A percentile compares a stretch with the other conserved stretches of the same genome.
Evolutionary conservation across 1,284 basidiomycete species (phyloP).

Genomic region (Polyporus tsugae): DNA sequence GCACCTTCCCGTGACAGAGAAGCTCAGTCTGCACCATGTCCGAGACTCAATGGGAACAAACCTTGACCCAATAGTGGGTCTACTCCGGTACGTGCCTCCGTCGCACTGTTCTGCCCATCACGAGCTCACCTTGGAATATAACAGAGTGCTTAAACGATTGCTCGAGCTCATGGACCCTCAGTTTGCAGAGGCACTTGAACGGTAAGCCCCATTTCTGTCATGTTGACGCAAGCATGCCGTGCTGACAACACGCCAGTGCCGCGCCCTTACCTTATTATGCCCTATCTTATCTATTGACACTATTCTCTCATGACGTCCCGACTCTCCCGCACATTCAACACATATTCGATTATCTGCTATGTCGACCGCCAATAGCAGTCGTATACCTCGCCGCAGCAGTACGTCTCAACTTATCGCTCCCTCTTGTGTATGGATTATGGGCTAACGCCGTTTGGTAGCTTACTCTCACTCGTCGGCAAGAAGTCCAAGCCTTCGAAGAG

Average conservation of each 20-base stretch:
- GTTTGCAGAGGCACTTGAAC: slow-evolving; percentile 74
- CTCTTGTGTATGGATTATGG: neutral
- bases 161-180: slow-evolving; percentile 74
- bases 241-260: slow-evolving; percentile 42
- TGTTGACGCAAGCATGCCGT: slow-evolving; percentile 15
- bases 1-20: slow-evolving; percentile 67
- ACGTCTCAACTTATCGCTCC: slow-evolving; percentile 40
- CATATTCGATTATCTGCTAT: slow-evolving; percentile 88
- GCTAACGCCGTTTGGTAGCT: slow-evolving; percentile 50
- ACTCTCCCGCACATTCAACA: slow-evolving; percentile 86
- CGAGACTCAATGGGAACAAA: slow-evolving; percentile 90
- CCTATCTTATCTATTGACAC: slow-evolving; percentile 88
- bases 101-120: neutral
- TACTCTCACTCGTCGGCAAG: slow-evolving; percentile 65
- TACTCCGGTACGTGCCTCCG: slow-evolving; percentile 67
- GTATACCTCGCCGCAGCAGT: slow-evolving; percentile 89
- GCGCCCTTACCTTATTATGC: slow-evolving; percentile 87
- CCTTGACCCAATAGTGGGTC: slow-evolving; percentile 86
- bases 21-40: slow-evolving; percentile 83
- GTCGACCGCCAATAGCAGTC: slow-evolving; percentile 80
- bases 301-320: slow-evolving; percentile 92
- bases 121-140: neutral
- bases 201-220: slow-evolving; percentile 50
- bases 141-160: slow-evolving; percentile 75
- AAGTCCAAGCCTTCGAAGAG: slow-evolving; percentile 60